Evolutionary conservation across 2,329 filamentous ascomycete genomes (phyloP), one percentile per base, ranked within the genome.

Genomic region (Botryosphaeria agaves): DNA sequence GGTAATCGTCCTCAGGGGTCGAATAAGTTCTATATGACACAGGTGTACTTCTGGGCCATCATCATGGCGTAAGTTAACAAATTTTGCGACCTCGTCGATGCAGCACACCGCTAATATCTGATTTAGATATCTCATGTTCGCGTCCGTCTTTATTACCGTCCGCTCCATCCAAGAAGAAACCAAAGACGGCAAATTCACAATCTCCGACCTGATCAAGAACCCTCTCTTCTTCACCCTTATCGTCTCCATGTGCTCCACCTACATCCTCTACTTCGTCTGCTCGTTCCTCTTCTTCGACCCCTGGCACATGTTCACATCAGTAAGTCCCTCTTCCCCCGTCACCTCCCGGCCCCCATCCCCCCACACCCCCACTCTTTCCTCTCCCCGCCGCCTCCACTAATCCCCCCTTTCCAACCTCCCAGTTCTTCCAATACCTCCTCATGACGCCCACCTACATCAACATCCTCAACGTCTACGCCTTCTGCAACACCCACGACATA

Each of bases 401-500:
- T 21, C 26, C 8, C 24, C 9, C 28, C 19, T 25, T 26, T 6
- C 31, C 21, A 26, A 29, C n/a, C 5, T 2, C 8, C 9, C n/a
- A 78, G 34, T 83, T 95, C 55, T 54, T 84, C 29, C 89, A 95
- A 68, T 98, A 98, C 53, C 74, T 95, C 43, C 71, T 95, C 25
- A 68, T 98, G 34, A 93, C 85, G 1, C 89, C 89, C 0, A 93
- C 85, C 1, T 98, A 93, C 59, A 91, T 91, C 61, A 98, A 95
- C 56, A 85, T 95, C 35, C 74, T 98, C 45, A 98, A 95, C 62
- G 89, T 98, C 34, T 98, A 95, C 56, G 87, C 87, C 36, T 98
- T 98, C 58, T 95, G 85, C 59, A 94, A 94, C 57, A 93, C 85
- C 16, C 85, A 94, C 65, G 85, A 94, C 48, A 89, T 94, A 40